Conservation (phyloP, 2,329 filamentous ascomycete species). For the Cladosporium sphaerospermum region DNA sequence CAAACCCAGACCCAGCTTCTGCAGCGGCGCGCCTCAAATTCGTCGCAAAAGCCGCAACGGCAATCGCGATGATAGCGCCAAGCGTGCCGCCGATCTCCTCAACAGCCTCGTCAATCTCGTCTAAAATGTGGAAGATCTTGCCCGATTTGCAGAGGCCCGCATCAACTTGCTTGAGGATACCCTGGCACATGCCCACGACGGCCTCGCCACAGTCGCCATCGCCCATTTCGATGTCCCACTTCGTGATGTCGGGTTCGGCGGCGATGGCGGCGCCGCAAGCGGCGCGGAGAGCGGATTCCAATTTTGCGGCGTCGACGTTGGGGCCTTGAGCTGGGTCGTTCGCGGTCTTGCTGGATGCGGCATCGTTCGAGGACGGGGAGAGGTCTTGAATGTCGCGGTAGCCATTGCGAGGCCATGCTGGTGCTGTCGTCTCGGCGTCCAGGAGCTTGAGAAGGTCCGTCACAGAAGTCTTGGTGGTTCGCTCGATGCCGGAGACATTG, state of each 20-base stretch:
- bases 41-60: slow-evolving; percentile 34
- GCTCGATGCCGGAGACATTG: slow-evolving; percentile 44
- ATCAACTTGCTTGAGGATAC: slow-evolving; percentile 28
- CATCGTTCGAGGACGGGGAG: neutral
- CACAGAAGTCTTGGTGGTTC: slow-evolving; percentile 33
- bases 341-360: slow-evolving; percentile 33
- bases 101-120: slow-evolving; percentile 29
- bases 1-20: slow-evolving; percentile 17
- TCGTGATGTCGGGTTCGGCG: slow-evolving; percentile 58
- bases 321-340: slow-evolving; percentile 26
- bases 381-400: slow-evolving; percentile 26
- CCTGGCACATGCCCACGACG: slow-evolving; percentile 34
- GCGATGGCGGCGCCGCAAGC: slow-evolving; percentile 45
- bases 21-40: slow-evolving; percentile 32
- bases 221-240: slow-evolving; percentile 58
- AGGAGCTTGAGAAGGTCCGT: slow-evolving; percentile 43
- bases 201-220: slow-evolving; percentile 62
- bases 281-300: slow-evolving; percentile 36
- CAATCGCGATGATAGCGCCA: slow-evolving; percentile 32
- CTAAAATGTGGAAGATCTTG: slow-evolving; percentile 29
- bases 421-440: slow-evolving; percentile 46
- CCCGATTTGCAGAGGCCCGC: slow-evolving; percentile 23
- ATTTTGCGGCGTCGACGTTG: slow-evolving; percentile 19
- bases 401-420: slow-evolving; percentile 46
- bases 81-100: slow-evolving; percentile 35